Evolutionary conservation across 352 stramenopile genomes (phyloP).

Genomic region (Pythium pectinolyticum): DNA sequence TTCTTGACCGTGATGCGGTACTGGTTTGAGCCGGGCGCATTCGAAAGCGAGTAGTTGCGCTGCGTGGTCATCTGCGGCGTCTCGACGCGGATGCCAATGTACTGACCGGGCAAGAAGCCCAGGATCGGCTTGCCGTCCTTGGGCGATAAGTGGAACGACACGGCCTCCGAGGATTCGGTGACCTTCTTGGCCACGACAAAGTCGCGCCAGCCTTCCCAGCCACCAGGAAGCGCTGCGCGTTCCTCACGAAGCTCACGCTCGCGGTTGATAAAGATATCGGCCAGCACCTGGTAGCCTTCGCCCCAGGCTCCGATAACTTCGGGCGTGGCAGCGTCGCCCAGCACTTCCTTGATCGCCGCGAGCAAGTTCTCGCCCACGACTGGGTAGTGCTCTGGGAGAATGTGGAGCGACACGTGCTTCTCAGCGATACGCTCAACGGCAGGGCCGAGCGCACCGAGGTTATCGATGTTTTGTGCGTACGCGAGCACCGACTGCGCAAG

Average conservation of each 20-base stretch:
- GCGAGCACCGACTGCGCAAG: constrained; percentile 58
- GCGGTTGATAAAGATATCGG: constrained; percentile 58
- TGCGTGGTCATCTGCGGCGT: constrained; percentile 40
- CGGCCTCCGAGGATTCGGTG: constrained; percentile 47
- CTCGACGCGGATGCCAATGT: constrained; percentile 54
- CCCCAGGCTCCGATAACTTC: constrained; percentile 61
- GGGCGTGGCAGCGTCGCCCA: constrained; percentile 52
- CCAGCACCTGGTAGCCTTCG: constrained; percentile 58
- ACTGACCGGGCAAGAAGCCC: constrained; percentile 55
- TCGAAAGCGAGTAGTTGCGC: constrained; percentile 62
- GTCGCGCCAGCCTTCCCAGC: constrained; percentile 61
- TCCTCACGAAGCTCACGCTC: constrained; percentile 46
- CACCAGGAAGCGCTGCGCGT: constrained; percentile 34
- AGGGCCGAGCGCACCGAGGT: constrained; percentile 43
- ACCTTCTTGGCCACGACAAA: constrained; percentile 55
- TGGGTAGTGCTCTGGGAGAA: constrained; percentile 67
- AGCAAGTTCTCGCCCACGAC: constrained; percentile 62
- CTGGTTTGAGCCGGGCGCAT: constrained; percentile 34
- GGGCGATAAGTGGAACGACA: constrained; percentile 57
- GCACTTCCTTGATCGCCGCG: constrained; percentile 52
- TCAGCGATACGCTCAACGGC: constrained; percentile 60
- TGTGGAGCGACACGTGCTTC: constrained; percentile 62
- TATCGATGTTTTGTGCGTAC: constrained; percentile 67
- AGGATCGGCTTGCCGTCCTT: constrained; percentile 39
- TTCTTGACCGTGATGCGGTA: constrained; percentile 69